Evolutionary conservation across 306 rosid genomes (phyloP).

Genomic region (Fagus crenata): DNA sequence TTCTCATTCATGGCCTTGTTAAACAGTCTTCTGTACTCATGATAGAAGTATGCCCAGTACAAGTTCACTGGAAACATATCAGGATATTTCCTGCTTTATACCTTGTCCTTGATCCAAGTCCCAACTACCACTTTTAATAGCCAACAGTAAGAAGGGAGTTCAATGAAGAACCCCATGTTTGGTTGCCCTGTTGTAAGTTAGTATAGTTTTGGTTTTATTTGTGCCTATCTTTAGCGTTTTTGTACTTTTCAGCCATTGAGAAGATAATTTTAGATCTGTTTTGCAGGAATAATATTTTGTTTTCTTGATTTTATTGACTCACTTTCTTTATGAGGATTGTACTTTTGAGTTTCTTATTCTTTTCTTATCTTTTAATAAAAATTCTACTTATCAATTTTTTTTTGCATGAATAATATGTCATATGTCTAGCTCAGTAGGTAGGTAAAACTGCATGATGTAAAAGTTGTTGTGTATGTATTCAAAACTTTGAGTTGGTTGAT

Average conservation of each 20-base stretch:
- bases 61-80: slow-evolving; percentile 34
- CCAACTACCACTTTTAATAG: slow-evolving; percentile 38
- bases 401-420: slow-evolving; percentile 60
- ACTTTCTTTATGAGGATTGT: too few relatives aligned
- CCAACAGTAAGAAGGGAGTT: slow-evolving; percentile 46
- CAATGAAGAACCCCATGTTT: slow-evolving; percentile 47
- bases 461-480: background rate
- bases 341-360: too few relatives aligned
- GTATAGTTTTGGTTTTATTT: slow-evolving; percentile 58
- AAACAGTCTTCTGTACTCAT: background rate
- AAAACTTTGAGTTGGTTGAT: background rate
- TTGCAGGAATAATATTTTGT: slow-evolving; percentile 54
- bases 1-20: too few relatives aligned
- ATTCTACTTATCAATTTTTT: background rate
- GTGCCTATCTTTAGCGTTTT: slow-evolving; percentile 43
- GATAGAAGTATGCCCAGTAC: slow-evolving; percentile 36
- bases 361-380: too few relatives aligned
- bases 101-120: background rate
- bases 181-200: slow-evolving; percentile 80
- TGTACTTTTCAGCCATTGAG: slow-evolving; percentile 51
- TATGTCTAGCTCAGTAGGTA: slow-evolving; percentile 59
- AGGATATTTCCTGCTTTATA: slow-evolving; percentile 27
- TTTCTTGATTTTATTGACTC: too few relatives aligned
- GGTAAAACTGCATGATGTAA: slow-evolving; percentile 28
- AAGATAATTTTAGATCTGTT: slow-evolving; percentile 48